Percentiles rank a stretch among this genome's conserved stretches.
phyloP scores from a whole-genome alignment of 1,284 basidiomycete genomes.

The Schizophyllum amplum region DNA sequence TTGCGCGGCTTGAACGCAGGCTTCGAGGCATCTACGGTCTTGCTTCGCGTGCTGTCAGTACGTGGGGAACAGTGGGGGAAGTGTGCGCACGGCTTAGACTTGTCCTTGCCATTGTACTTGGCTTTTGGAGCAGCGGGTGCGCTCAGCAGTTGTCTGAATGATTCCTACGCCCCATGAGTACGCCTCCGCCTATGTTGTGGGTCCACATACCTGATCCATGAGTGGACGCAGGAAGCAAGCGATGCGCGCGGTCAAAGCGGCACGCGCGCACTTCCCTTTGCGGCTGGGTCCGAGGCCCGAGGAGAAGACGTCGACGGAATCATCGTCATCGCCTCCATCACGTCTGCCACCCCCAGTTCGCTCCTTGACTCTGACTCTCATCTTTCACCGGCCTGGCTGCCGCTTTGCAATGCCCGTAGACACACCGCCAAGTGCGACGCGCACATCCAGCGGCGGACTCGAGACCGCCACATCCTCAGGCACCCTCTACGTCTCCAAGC shows the following conservation, averaged over 20 bases:
- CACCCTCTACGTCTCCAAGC: constrained; percentile 67
- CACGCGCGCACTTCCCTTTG: no score
- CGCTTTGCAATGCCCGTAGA: neutral
- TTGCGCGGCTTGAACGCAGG: constrained; percentile 71
- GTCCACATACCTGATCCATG: neutral
- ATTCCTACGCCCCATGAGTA: neutral
- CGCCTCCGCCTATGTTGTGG: neutral
- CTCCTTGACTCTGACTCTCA: neutral
- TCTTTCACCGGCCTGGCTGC: neutral
- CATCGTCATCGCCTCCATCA: neutral
- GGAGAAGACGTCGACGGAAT: no score
- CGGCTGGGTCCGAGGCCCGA: no score
- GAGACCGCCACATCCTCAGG: constrained; percentile 53
- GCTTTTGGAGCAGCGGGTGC: neutral
- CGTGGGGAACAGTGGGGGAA: neutral
- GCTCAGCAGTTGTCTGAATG: neutral
- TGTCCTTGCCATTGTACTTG: neutral
- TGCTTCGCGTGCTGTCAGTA: constrained; percentile 14
- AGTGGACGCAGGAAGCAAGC: neutral
- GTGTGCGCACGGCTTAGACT: neutral
- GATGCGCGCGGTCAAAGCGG: neutral
- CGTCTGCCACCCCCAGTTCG: neutral
- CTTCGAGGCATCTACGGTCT: constrained; percentile 32
- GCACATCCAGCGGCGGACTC: constrained; percentile 37
- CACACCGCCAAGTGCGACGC: neutral